Evolutionary conservation across 2,329 filamentous ascomycete genomes (phyloP), one percentile per base, ranked within the genome.

Genomic region (Diaporthe citri): DNA sequence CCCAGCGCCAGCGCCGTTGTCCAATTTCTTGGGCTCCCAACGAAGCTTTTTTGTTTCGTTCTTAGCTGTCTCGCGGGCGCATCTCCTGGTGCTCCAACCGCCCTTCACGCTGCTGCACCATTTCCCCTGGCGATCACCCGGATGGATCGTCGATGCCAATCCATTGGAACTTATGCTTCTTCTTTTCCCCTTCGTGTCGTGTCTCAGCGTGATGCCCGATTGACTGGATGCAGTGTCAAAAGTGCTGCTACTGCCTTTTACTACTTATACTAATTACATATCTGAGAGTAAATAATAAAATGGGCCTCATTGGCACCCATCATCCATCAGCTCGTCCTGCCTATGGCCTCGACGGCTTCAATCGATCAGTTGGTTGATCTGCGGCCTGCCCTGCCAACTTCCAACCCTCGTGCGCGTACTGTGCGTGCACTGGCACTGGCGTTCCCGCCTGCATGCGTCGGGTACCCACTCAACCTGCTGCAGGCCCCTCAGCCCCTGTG

Each of bases 71-170:
- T 25, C 36, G 60, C 41, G 10, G 34, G 8, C 13, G n/a, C 46
- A 22, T 15, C 8, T 22, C 12, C 20, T 67, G 43, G 20, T 67
- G 60, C 48, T 36, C 41, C 46, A 13, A 13, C 4, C 15, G 48
- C 60, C 59, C 25, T 64, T 64, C 41, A 25, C 36, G 39, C 59
- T 28, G 39, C 43, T 17, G 36, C 36, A 39, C 20, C 25, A 10
- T n/a, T n/a, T 67, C 64, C n/a, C 60, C 64, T 69, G 64, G 25
- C 64, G 64, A 69, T 69, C 64, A 69, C n/a, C 64, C 64, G 64
- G 28, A 55, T 39, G 34, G 34, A 55, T 55, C 64, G 25, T 41
- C 34, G 13, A 46, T 41, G 22, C 64, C 48, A 69, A 41, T 39
- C 34, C n/a, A 15, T 55, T 41, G 48, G 34, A 36, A 69, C 48